Base-by-base conservation (phyloP, 2,329 filamentous ascomycete genomes). In the Verticillium tricorpus region DNA sequence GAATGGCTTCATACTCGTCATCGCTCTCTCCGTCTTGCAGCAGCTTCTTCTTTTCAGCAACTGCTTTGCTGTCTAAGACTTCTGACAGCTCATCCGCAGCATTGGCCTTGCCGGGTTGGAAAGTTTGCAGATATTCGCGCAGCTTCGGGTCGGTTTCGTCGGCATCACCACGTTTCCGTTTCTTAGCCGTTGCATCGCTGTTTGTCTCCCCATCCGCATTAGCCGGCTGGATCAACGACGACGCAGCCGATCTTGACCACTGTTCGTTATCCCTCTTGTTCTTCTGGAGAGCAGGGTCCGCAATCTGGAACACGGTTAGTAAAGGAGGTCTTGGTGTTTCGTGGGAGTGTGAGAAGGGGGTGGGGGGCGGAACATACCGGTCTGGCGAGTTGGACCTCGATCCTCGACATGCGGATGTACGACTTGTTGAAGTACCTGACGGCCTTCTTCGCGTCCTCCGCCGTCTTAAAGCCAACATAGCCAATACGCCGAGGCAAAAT, bases 341-440 rank as follows among this genome's bases (percentile, higher is more conserved):
- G 55, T 28, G 28, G 6, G 28, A 28, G 28, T 28, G 28, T 28
- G 28, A 28, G 3, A 28, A 28, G 28, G 28, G 14, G 31, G 25
- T 19, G 22, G 22, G n/a, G 15, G n/a, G 45, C n/a, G 11, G 15
- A 35, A 64, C 59, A 54, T 64, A 68, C 64, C 60, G 95, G 89
- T 74, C 86, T 89, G 61, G 95, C 95, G 71, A 95, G 80, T 78
- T 97, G 93, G 65, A 97, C 95, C 34, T 84, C 85, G 70, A 99
- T 93, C 80, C 89, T 96, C 62, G 93, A 97, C 91, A 97, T 95
- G 69, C 93, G 92, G 70, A 99, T 92, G 77, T 93, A 99, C 66
- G 93, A 89, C 74, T 87, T 92, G 81, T 99, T 93, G 82, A 97
- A 97, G 80, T 97, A 96, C 76, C 91, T 93, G 73, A 96, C 90